A percentile compares a stretch with the other conserved stretches of the same genome.
These are phyloP conservation scores for Straminergon stramineum DNA, from an alignment of 225 moss, liverwort and hornwort genomes.

Conservation along the genomic window DNA sequence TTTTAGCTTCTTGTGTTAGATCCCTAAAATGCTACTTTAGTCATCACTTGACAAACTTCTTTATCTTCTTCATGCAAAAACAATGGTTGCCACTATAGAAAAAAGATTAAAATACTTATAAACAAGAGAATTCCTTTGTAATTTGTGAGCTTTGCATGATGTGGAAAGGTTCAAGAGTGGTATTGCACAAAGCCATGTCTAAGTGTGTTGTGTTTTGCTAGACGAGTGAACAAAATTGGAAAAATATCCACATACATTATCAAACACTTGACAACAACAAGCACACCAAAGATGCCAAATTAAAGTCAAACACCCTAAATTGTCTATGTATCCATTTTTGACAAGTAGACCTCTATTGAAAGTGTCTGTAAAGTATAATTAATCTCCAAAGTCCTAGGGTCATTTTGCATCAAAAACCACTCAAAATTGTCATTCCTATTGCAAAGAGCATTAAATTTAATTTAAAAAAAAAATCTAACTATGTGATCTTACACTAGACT, in stretches of 20 bases:
- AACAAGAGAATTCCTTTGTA: rapidly evolving
- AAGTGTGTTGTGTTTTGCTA: rapidly evolving
- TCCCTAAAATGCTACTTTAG: rapidly evolving
- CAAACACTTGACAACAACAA: background rate
- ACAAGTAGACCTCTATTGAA: background rate
- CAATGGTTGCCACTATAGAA: rapidly evolving
- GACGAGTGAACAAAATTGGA: background rate
- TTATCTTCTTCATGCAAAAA: too few species aligned
- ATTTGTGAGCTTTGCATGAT: background rate
- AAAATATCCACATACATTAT: background rate
- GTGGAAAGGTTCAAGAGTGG: background rate
- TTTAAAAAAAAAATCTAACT: too few species aligned
- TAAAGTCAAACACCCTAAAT: background rate
- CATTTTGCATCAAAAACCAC: background rate
- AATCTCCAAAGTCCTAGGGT: background rate
- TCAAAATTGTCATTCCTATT: background rate
- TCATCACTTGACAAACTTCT: rapidly evolving
- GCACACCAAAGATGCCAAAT: background rate
- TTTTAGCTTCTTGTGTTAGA: rapidly evolving
- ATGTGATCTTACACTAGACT: background rate
- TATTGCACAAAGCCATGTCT: background rate
- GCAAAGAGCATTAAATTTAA: background rate
- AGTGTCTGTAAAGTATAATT: rapidly evolving
- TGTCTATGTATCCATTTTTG: rapidly evolving
- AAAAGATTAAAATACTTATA: background rate